Conservation (phyloP, 140 eudicot genomes). For the Senecio squalidus region DNA sequence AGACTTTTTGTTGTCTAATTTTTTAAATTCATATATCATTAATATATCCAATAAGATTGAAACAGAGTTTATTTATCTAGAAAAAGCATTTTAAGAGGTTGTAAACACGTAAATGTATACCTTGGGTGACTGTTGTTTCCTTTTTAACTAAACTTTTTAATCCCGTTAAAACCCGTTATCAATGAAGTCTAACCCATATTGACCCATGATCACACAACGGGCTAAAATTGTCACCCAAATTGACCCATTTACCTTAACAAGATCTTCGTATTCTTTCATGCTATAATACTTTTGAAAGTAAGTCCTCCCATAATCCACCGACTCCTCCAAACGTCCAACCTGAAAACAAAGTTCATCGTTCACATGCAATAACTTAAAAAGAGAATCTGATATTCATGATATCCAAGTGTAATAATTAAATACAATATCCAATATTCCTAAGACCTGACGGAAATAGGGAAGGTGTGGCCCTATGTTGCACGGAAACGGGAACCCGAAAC, state of each 20-base stretch:
- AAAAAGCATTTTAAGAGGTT: background rate
- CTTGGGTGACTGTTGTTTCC: background rate
- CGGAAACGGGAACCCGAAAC: no score
- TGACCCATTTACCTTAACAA: constrained; percentile 48
- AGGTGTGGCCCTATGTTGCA: no score
- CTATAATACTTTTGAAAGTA: constrained; percentile 50
- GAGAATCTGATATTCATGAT: background rate
- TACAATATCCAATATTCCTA: no score
- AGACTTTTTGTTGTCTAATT: no score
- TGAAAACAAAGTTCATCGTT: constrained; percentile 16
- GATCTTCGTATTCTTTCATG: constrained; percentile 42
- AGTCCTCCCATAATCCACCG: constrained; percentile 60
- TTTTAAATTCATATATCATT: no score
- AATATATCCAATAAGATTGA: background rate
- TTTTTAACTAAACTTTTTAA: background rate
- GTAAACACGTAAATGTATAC: background rate
- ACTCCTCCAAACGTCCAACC: constrained; percentile 71
- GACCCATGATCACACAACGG: no score
- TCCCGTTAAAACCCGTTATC: background rate
- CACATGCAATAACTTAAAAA: background rate
- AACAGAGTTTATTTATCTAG: no score
- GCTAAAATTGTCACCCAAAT: background rate
- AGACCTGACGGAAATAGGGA: no score
- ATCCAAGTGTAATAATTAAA: no score
- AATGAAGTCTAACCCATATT: background rate